Conservation (phyloP, 352 stramenopile genomes). For the Pythium scleroteichum region DNA sequence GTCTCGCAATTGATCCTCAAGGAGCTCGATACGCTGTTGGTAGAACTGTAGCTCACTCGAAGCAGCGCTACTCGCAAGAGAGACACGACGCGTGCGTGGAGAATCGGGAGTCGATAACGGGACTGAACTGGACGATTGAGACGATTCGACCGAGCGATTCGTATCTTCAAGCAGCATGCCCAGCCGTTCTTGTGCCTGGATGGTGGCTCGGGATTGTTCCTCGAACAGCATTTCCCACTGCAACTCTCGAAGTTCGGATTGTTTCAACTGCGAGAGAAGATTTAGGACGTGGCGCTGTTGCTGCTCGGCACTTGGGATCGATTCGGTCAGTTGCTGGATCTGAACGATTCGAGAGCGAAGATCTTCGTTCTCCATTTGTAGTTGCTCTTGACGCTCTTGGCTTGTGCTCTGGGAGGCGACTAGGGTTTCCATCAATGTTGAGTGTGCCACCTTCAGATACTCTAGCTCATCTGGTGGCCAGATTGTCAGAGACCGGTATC, state of each 20-base stretch:
- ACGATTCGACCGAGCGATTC: not conserved
- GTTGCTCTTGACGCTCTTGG: conserved; percentile 1
- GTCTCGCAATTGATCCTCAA: conserved; percentile 52
- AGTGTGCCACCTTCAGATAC: not conserved
- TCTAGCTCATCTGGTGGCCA: conserved; percentile 4
- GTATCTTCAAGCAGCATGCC: conserved; percentile 50
- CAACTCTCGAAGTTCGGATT: conserved; percentile 40
- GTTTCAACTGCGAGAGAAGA: conserved; percentile 38
- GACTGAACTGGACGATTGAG: not conserved
- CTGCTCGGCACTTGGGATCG: conserved; percentile 9
- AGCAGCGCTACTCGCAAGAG: conserved; percentile 10
- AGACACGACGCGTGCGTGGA: conserved; percentile 1
- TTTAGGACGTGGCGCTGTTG: conserved; percentile 30
- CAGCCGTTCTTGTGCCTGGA: conserved; percentile 35
- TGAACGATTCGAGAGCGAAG: not conserved
- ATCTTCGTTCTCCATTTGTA: conserved; percentile 27
- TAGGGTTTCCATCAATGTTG: not conserved
- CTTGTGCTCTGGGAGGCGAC: not conserved
- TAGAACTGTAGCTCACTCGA: conserved; percentile 29
- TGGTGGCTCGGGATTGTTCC: conserved; percentile 30
- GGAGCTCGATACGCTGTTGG: conserved; percentile 46
- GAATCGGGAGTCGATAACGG: not conserved
- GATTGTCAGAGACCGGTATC: no score
- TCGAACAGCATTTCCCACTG: conserved; percentile 41
- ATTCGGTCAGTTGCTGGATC: not conserved